Evolutionary conservation across 306 rosid species (phyloP).

Genomic region (Leucaena leucocephala): DNA sequence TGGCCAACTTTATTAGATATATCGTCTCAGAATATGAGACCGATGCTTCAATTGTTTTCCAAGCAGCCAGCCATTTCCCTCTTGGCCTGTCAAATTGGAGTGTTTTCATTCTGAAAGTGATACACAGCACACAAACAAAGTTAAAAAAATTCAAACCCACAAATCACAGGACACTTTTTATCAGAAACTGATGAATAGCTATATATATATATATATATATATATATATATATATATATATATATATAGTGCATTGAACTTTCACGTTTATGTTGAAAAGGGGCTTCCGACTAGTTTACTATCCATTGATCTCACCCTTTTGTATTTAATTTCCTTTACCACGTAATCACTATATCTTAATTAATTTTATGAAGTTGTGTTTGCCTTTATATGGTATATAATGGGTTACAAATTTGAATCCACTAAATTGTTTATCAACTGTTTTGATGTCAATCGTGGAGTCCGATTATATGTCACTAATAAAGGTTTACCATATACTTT

Average conservation of each 20-base stretch:
- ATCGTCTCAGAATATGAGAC: constrained; percentile 44
- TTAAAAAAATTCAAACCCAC: background rate
- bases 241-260: background rate
- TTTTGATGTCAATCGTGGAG: background rate
- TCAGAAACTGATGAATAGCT: too few relatives aligned
- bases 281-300: background rate
- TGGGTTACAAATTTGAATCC: constrained; percentile 1
- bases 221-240: too few relatives aligned
- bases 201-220: too few relatives aligned
- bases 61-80: background rate
- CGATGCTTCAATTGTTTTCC: constrained; percentile 23
- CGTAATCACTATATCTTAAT: background rate
- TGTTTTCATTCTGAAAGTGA: constrained; percentile 4
- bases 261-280: background rate
- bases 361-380: background rate
- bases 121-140: background rate
- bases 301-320: background rate
- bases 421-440: background rate
- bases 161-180: background rate
- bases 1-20: background rate
- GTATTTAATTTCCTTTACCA: background rate
- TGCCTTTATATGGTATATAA: background rate
- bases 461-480: background rate
- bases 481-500: too few relatives aligned
- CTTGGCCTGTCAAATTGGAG: constrained; percentile 8